These are phyloP conservation scores for Cutaneotrichosporon mucoides DNA, from an alignment of 1,284 basidiomycete genomes.

Conservation along the genomic window DNA sequence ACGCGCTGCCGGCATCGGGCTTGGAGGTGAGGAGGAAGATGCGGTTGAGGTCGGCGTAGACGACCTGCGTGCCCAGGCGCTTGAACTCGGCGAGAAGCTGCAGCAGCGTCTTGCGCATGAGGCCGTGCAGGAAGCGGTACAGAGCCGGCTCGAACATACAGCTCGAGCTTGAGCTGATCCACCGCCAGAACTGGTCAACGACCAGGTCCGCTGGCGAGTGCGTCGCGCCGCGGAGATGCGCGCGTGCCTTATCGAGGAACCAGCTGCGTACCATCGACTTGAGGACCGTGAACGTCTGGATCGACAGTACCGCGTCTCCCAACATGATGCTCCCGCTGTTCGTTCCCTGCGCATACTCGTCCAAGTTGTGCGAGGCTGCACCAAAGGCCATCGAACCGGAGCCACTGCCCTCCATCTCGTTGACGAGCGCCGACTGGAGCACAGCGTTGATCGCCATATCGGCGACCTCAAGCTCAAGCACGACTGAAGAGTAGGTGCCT, in stretches of 20 bases:
- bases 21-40: conserved; percentile 91
- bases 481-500: conserved; percentile 90
- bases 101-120: conserved; percentile 98
- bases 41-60: conserved; percentile 91
- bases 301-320: conserved; percentile 88
- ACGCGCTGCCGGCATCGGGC: conserved; percentile 84
- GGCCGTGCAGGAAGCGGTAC: conserved; percentile 86
- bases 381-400: conserved; percentile 91
- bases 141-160: conserved; percentile 90
- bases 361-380: conserved; percentile 81
- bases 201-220: conserved; percentile 53
- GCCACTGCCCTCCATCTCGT: conserved; percentile 62
- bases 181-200: conserved; percentile 93
- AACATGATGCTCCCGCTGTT: conserved; percentile 72
- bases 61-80: conserved; percentile 84
- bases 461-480: conserved; percentile 80
- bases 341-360: conserved; percentile 76
- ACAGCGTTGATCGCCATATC: conserved; percentile 94
- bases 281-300: conserved; percentile 79
- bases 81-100: conserved; percentile 97
- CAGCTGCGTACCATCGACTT: conserved; percentile 86
- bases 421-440: conserved; percentile 68
- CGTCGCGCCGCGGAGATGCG: conserved; percentile 47
- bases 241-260: conserved; percentile 77
- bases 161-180: conserved; percentile 81